phyloP scores from a whole-genome alignment of 2,329 filamentous ascomycete genomes.

The Ustilaginoidea virens region DNA sequence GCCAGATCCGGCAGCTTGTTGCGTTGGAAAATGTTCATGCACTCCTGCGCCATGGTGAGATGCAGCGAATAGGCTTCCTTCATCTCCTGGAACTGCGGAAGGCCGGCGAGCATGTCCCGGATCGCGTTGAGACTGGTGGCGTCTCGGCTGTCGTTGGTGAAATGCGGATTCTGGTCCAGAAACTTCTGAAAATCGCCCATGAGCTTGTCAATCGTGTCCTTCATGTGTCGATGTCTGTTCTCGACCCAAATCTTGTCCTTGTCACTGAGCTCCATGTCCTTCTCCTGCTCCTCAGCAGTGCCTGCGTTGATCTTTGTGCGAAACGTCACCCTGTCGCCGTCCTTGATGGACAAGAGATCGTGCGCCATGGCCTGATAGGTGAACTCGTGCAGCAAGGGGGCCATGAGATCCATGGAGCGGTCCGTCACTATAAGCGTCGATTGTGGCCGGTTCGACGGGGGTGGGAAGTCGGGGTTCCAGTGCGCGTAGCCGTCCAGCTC shows the following conservation, averaged over 20 bases:
- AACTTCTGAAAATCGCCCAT: slow-evolving; percentile 90
- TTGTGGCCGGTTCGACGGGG: slow-evolving; percentile 60
- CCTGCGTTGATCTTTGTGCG: slow-evolving; percentile 67
- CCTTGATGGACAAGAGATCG: slow-evolving; percentile 76
- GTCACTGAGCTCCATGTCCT: slow-evolving; percentile 82
- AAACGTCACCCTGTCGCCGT: slow-evolving; percentile 78
- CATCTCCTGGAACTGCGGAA: slow-evolving; percentile 89
- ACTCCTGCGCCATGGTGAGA: slow-evolving; percentile 91
- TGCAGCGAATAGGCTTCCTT: slow-evolving; percentile 92
- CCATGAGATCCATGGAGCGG: slow-evolving; percentile 79
- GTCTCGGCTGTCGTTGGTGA: slow-evolving; percentile 53
- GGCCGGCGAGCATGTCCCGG: slow-evolving; percentile 88
- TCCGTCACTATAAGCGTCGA: slow-evolving; percentile 79
- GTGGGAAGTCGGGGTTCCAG: slow-evolving; percentile 64
- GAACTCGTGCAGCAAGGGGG: slow-evolving; percentile 86
- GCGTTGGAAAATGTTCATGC: slow-evolving; percentile 82
- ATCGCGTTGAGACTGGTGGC: slow-evolving; percentile 75
- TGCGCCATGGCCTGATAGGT: slow-evolving; percentile 98
- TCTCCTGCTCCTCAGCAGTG: slow-evolving; percentile 53
- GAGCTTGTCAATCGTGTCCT: slow-evolving; percentile 87
- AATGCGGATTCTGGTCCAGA: slow-evolving; percentile 80
- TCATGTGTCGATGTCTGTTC: slow-evolving; percentile 93
- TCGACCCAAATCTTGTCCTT: slow-evolving; percentile 92
- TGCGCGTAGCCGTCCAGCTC: slow-evolving; percentile 83
- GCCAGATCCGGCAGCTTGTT: slow-evolving; percentile 78